Conservation (phyloP, 2,329 filamentous ascomycete species). For the Aspergillus glaucus region DNA sequence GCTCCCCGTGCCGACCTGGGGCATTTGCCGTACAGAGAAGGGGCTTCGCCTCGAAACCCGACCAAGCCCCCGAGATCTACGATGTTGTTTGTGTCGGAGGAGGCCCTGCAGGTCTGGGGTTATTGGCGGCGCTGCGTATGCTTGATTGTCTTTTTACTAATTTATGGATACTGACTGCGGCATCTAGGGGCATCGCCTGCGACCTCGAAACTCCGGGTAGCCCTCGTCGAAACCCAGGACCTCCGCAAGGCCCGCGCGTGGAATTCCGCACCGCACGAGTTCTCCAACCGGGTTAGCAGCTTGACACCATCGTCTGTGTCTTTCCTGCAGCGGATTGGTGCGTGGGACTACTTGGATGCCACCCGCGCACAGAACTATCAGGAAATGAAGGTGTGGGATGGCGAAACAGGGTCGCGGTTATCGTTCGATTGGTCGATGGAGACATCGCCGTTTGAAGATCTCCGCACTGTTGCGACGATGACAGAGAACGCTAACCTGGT, state of each 20-base stretch:
- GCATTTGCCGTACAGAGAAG: conserved; percentile 19
- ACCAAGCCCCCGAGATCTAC: conserved; percentile 63
- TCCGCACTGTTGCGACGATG: conserved; percentile 82
- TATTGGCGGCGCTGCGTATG: conserved; percentile 69
- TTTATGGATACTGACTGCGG: conserved; percentile 3
- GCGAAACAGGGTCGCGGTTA: conserved; percentile 77
- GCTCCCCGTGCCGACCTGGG: conserved; percentile 32
- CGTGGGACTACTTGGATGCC: conserved; percentile 69
- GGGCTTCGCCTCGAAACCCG: conserved; percentile 27
- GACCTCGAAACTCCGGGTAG: conserved; percentile 72
- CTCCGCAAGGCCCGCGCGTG: conserved; percentile 63
- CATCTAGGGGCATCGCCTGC: conserved; percentile 64
- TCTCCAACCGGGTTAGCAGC: conserved; percentile 93
- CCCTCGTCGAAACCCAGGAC: conserved; percentile 85
- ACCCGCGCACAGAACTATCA: conserved; percentile 79
- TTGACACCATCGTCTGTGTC: conserved; percentile 81
- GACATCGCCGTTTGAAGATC: conserved; percentile 40
- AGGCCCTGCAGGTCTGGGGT: conserved; percentile 79
- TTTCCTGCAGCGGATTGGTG: conserved; percentile 77
- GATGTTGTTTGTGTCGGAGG: conserved; percentile 90
- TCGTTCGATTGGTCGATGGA: conserved; percentile 71
- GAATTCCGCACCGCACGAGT: conserved; percentile 61
- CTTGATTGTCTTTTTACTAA: background rate
- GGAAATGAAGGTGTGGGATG: conserved; percentile 98
- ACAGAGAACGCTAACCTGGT: conserved; percentile 89